Base-by-base conservation (phyloP, 768 basidiomycete genomes). In the Tricholoma sp. region DNA sequence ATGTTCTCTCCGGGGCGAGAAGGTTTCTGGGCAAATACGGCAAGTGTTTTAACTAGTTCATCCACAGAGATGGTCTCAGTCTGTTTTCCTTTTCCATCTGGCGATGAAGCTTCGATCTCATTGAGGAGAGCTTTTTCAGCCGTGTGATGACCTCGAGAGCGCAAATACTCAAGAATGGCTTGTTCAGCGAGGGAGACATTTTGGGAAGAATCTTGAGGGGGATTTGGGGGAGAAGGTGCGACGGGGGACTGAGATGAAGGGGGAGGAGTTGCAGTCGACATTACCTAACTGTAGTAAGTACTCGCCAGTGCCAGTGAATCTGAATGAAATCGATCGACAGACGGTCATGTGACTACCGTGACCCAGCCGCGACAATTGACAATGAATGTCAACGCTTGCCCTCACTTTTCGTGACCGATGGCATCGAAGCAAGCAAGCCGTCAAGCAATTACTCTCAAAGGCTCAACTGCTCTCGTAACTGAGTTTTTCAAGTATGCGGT, bases 401-500 rank as follows among this genome's bases (percentile, higher is more conserved):
- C 47, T 52, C 52, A 8, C 42, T n/a, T 57, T 47, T 61, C 58
- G 45, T 20, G 11, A 28, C 47, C 48, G 57, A 78, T 75, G 76
- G 70, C 75, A 31, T 69, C 75, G 32, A 81, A 75, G 63, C 80
- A 81, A 71, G 76, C 77, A 36, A 78, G 75, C 36, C 83, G 84
- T 42, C 87, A 90, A 59, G 85, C 88, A 4, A 96, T 98, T 62
- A 95, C 92, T 0, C 87, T 99, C 71, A 97, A 98, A 66, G 97
- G 97, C 2, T 96, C 94, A 0, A 93, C 94, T 2, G 80, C 84
- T 39, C 80, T 98, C 17, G 96, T 98, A 55, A 96, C 94, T 0
- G 97, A 99, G 65, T 98, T 99, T 80, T 98, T 99, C 80, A 98
- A 98, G 76, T 98, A 94, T 72, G 90, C 92, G n/a, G 93, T 94